These are phyloP conservation scores for Triticum turgidum DNA, from an alignment of 176 grass and related monocot genomes.

Conservation along the genomic window DNA sequence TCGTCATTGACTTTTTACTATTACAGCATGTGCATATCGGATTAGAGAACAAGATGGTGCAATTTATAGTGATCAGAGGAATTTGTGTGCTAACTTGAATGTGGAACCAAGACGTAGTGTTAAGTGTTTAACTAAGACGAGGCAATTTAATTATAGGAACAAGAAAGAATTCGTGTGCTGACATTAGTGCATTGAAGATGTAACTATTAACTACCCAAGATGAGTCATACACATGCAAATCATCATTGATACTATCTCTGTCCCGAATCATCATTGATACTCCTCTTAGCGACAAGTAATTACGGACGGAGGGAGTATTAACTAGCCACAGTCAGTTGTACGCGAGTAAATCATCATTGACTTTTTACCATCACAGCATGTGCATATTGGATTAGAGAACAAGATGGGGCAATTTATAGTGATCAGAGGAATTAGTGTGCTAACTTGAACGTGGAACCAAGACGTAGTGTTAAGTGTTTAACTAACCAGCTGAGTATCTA, in stretches of 20 bases:
- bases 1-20: slow-evolving; percentile 28
- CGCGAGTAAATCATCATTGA: slow-evolving; percentile 8
- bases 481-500: slow-evolving; percentile 38
- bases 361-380: slow-evolving; percentile 28
- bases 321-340: slow-evolving; percentile 20
- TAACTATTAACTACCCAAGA: too few relatives aligned
- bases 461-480: neutral
- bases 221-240: too few relatives aligned
- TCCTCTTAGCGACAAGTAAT: too few relatives aligned
- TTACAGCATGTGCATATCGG: slow-evolving; percentile 23
- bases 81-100: slow-evolving; percentile 24
- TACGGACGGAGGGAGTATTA: neutral
- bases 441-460: slow-evolving; percentile 24
- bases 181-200: too few relatives aligned
- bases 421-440: slow-evolving; percentile 4
- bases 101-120: neutral
- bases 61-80: slow-evolving; percentile 6
- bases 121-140: neutral
- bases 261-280: too few relatives aligned
- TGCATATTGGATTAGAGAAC: slow-evolving; percentile 18
- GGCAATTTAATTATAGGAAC: too few relatives aligned
- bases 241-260: too few relatives aligned
- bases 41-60: slow-evolving; percentile 17
- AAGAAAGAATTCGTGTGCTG: too few relatives aligned
- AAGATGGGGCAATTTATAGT: neutral